Evolutionary conservation across 352 stramenopile genomes (phyloP).

Genomic region (Phytophthora citricola): DNA sequence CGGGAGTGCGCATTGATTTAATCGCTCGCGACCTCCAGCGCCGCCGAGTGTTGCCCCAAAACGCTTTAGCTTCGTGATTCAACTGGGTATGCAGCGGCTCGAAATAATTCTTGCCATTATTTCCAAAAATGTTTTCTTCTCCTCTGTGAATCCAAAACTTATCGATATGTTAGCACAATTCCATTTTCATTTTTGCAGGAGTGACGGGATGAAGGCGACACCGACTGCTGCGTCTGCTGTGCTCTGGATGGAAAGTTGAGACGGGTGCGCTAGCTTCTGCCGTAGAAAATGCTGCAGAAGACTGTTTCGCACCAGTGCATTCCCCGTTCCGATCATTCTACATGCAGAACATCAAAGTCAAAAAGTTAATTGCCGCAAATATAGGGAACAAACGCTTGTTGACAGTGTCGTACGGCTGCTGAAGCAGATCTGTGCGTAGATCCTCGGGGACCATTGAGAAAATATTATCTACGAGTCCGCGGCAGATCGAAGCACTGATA

Average conservation of each 20-base stretch:
- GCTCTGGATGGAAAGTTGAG: conserved; percentile 33
- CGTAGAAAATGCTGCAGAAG: conserved; percentile 60
- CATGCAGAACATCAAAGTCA: neutral
- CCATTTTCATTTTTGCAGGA: conserved; percentile 33
- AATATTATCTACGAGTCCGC: conserved; percentile 67
- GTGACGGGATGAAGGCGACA: conserved; percentile 44
- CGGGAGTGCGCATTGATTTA: conserved; percentile 40
- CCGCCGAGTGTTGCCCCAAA: conserved; percentile 33
- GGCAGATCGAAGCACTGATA: conserved; percentile 66
- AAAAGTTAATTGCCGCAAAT: conserved; percentile 5
- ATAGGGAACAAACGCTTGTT: neutral
- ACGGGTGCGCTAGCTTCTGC: conserved; percentile 34
- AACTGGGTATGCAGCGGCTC: neutral
- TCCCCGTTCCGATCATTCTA: conserved; percentile 71
- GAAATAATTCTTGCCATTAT: too few relatives aligned
- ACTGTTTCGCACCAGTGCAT: conserved; percentile 59
- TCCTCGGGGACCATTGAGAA: conserved; percentile 58
- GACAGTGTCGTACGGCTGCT: conserved; percentile 42
- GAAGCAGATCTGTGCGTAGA: conserved; percentile 35
- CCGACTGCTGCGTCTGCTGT: conserved; percentile 61
- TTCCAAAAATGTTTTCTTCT: too few relatives aligned
- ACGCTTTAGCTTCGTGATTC: conserved; percentile 26
- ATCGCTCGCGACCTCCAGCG: conserved; percentile 36
- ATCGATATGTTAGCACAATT: too few relatives aligned
- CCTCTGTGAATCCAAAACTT: too few relatives aligned